These are phyloP conservation scores for Podaxis sp. DNA, from an alignment of 768 basidiomycete genomes.

Conservation along the genomic window DNA sequence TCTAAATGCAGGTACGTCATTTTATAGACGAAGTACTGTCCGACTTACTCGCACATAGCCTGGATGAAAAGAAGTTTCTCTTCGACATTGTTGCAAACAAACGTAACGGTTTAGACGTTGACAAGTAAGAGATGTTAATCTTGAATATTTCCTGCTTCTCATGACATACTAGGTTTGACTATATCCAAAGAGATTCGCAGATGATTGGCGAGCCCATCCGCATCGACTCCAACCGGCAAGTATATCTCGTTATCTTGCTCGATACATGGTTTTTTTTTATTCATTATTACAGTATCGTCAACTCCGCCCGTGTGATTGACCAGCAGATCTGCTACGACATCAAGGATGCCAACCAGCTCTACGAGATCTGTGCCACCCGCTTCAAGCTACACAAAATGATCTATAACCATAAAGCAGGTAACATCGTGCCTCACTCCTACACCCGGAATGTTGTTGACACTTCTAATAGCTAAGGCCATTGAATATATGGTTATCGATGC, in stretches of 20 bases:
- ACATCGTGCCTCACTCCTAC: not conserved
- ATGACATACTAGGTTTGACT: conserved; percentile 61
- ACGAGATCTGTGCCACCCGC: conserved; percentile 70
- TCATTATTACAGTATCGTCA: conserved; percentile 51
- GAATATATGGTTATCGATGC: conserved; percentile 87
- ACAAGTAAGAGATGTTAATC: conserved; percentile 54
- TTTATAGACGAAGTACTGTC: not conserved
- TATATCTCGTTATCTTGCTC: not conserved
- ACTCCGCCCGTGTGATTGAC: conserved; percentile 73
- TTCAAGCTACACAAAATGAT: conserved; percentile 81
- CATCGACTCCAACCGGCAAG: conserved; percentile 50
- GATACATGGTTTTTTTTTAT: not conserved
- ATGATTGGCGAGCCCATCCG: conserved; percentile 65
- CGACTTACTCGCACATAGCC: conserved; percentile 21
- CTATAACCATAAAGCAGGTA: conserved; percentile 81
- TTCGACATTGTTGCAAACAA: conserved; percentile 87
- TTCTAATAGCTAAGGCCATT: conserved; percentile 63
- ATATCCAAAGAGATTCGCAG: conserved; percentile 73
- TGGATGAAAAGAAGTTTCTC: conserved; percentile 64
- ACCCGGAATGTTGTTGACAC: not conserved
- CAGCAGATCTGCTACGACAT: conserved; percentile 78
- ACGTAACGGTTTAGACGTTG: conserved; percentile 82
- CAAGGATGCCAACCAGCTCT: conserved; percentile 78
- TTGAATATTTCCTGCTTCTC: not conserved
- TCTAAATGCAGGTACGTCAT: conserved; percentile 49